Evolutionary conservation across 2,329 filamentous ascomycete species (phyloP), one percentile per base, ranked within the genome.

Genomic region (Chaetoscypha palmicola): DNA sequence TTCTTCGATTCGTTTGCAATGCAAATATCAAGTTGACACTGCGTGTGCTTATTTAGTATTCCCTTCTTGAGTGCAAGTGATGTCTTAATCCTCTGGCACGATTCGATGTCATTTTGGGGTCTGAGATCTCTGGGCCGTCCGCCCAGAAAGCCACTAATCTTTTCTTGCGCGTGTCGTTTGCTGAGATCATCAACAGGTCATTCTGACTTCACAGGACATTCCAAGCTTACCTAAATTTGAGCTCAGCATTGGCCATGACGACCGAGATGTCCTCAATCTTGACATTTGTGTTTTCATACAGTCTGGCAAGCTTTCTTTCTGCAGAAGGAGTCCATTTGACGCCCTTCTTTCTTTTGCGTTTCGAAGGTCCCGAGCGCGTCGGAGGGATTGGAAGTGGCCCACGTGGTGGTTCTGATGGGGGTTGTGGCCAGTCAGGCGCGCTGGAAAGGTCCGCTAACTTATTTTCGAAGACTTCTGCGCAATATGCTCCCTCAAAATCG

Each of bases 91-190:
- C 38, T 23, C 10, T 5, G 9, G 23, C 4, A 14, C 16, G 17
- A 11, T 31, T 41, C n/a, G 4, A 21, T 14, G 10, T 8, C n/a
- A 23, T 41, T 11, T 23, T 22, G 23, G 4, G 43, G 37, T 11
- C 43, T 34, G 12, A 46, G 24, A 8, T n/a, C 22, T 14, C 37
- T 37, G 4, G 43, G 43, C 7, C 31, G 31, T 32, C 24, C 37
- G 5, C 38, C 38, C 8, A 46, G 31, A 32, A 35, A 41, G 3
- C 31, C 16, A 16, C 20, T 32, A n/a, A 32, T n/a, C 24, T 41
- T 46, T 2, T 41, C 38, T 32, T 46, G 43, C 5, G 38, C 43
- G 32, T 41, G 38, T 3, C 38, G 43, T 38, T 36, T 46, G 4
- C 43, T 46, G n/a, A n/a, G n/a, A n/a, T n/a, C n/a, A 22, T 5